Evolutionary conservation across 768 basidiomycete species (phyloP), one percentile per base, ranked within the genome.

Genomic region (Lanmaoa rubissima): DNA sequence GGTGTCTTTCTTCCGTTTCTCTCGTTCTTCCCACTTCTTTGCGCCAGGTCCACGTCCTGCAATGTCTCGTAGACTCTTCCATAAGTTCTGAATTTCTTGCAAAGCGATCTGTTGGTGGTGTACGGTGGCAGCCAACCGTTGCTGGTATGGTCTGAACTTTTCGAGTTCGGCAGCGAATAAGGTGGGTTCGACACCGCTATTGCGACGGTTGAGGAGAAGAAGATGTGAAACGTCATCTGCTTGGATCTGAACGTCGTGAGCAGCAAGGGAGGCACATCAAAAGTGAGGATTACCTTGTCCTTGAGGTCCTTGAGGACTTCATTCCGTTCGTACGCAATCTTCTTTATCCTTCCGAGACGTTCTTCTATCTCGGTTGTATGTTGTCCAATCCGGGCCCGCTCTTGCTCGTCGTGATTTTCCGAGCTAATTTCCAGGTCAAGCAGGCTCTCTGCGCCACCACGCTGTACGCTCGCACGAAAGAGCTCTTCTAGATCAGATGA

Each of bases 211-310:
- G 48, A 98, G 82, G 5, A 99, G 81, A 0, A 98, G 82, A 1
- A 97, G 79, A 68, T 96, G 93, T 0, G 96, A 99, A 28, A 98
- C 96, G 61, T 99, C 97, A 73, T 99, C 97, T 28, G 81, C 78
- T 84, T 98, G 97, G 46, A 97, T 82, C 94, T 98, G 61, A 39
- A 35, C n/a, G 26, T 24, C 35, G 34, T 57, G 42, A 51, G 51
- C n/a, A 4, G n/a, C 3, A 46, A 21, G 19, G 28, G 10, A 21
- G 26, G 11, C 9, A 16, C 31, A 12, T 53, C 12, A 35, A 49
- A 38, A 17, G 50, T 16, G 4, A 19, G 40, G 44, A 54, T 43
- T 52, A 94, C 95, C 84, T 96, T 97, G 43, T 98, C 95, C 70
- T 98, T 99, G 48, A 99, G 76, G 67, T 98, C 97, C 69, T 91